Base-by-base conservation (phyloP, 2,329 filamentous ascomycete genomes). In the Pleomassaria siparia region DNA sequence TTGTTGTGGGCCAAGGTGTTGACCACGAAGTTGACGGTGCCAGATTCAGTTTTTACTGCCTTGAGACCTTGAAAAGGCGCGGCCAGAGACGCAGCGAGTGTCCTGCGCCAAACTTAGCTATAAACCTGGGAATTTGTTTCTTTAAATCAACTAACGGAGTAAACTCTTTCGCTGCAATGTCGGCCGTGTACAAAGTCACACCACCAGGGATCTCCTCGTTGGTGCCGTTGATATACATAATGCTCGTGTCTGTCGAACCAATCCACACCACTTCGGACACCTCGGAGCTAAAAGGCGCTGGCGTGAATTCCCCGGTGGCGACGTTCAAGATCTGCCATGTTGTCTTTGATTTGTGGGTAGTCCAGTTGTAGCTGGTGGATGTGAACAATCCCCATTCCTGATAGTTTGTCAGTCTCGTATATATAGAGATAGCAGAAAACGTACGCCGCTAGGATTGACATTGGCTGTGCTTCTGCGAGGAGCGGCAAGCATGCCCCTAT, bases 141-240 rank as follows among this genome's bases (percentile, higher is more conserved):
- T 18, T 11, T 4, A 2, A 2, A 24, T 11, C n/a, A 1, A 49
- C 60, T 46, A 47, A 63, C 58, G 64, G 64, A 15, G 53, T 39
- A 40, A 67, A 69, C 6, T 54, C 53, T 5, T 53, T 53, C 12
- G 52, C 54, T 21, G 52, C 55, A 29, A 67, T 44, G 48, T 70
- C 65, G 22, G 64, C 67, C 13, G 63, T 68, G 44, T 67, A 70
- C 1, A 70, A 48, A 1, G 67, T 64, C 2, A 69, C 65, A 37
- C 67, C 67, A 9, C 67, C 67, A 5, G 63, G 58, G 15, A 69
- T 56, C 20, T 62, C 53, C 62, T 92, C 88, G 46, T 81, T 84
- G 42, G 85, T 84, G 44, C 79, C 77, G 16, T 79, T 68, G 56
- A 89, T 82, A 48, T 87, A 81, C 44, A 83, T 84, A 21, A 95